Conservation (phyloP, 148 eudicot genomes). For the Chenopodium formosanum region DNA sequence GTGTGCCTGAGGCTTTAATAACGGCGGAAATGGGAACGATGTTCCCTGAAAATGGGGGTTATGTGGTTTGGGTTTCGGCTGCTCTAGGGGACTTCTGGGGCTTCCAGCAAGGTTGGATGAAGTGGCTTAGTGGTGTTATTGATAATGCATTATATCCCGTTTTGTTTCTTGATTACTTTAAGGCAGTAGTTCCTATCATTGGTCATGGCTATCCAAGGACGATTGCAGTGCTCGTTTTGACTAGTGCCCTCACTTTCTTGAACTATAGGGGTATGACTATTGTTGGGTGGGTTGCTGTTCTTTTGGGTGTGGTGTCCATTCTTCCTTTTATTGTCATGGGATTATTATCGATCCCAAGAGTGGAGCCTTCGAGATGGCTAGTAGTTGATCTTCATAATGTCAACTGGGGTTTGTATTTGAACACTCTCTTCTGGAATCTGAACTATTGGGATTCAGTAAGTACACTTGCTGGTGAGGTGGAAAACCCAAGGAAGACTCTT, state of each 20-base stretch:
- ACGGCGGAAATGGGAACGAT: conserved; percentile 57
- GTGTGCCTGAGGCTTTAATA: conserved; percentile 51
- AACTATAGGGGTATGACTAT: conserved; percentile 64
- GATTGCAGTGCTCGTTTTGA: conserved; percentile 41
- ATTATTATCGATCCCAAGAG: conserved; percentile 46
- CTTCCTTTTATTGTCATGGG: conserved; percentile 67
- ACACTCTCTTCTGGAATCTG: conserved; percentile 70
- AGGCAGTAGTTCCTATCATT: conserved; percentile 52
- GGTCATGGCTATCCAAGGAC: conserved; percentile 47
- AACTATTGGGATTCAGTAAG: conserved; percentile 73
- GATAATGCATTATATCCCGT: conserved; percentile 74
- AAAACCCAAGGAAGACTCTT: conserved; percentile 62
- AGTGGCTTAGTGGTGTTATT: conserved; percentile 62
- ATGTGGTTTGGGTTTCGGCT: conserved; percentile 52
- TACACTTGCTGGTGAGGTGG: conserved; percentile 65
- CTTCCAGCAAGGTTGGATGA: conserved; percentile 59
- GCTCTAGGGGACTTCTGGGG: conserved; percentile 55
- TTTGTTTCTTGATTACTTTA: conserved; percentile 59
- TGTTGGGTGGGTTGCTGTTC: conserved; percentile 63
- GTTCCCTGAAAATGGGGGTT: conserved; percentile 56
- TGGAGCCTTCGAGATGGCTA: conserved; percentile 59
- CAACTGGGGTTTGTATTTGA: conserved; percentile 60
- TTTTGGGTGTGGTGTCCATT: conserved; percentile 56
- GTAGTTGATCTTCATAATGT: conserved; percentile 44
- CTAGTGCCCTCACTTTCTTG: conserved; percentile 47